A percentile compares a stretch with the other conserved stretches of the same genome.
Conservation (phyloP, 306 rosid species). For the Pyrus betulifolia region DNA sequence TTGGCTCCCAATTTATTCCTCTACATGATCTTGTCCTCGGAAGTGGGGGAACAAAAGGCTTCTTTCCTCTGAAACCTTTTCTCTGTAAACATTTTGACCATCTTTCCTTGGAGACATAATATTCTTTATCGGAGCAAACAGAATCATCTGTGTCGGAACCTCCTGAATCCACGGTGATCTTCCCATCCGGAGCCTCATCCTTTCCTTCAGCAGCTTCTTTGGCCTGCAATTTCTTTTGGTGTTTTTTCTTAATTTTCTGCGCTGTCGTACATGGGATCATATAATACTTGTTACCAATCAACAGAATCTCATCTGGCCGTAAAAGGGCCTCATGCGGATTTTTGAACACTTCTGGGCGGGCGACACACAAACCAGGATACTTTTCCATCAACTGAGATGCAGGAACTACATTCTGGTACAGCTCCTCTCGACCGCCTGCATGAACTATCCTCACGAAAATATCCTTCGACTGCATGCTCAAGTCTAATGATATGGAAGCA, state of each 20-base stretch:
- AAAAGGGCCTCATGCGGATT: constrained; percentile 50
- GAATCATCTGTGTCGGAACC: constrained; percentile 29
- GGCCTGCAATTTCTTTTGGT: constrained; percentile 7
- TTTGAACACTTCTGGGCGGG: constrained; percentile 59
- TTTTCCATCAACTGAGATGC: constrained; percentile 50
- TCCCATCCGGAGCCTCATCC: constrained; percentile 15
- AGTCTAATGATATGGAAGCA: constrained; percentile 10
- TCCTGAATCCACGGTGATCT: constrained; percentile 20
- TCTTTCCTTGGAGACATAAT: constrained; percentile 19
- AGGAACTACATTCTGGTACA: constrained; percentile 36
- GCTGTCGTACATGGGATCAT: constrained; percentile 35
- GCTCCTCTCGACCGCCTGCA: constrained; percentile 54
- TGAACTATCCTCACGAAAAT: constrained; percentile 55
- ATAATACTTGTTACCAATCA: constrained; percentile 60
- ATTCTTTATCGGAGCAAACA: constrained; percentile 33
- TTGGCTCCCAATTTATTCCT: constrained; percentile 56
- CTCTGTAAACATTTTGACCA: constrained; percentile 15
- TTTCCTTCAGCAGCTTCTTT: not conserved
- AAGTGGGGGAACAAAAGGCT: constrained; percentile 54
- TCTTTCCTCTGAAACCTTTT: constrained; percentile 39
- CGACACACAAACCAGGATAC: constrained; percentile 59
- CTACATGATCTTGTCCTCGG: constrained; percentile 32
- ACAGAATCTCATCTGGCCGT: constrained; percentile 37
- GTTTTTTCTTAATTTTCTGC: constrained; percentile 44
- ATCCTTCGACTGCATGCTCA: constrained; percentile 21